phyloP scores from a whole-genome alignment of 306 rosid species.

The Echinosophora koreensis region DNA sequence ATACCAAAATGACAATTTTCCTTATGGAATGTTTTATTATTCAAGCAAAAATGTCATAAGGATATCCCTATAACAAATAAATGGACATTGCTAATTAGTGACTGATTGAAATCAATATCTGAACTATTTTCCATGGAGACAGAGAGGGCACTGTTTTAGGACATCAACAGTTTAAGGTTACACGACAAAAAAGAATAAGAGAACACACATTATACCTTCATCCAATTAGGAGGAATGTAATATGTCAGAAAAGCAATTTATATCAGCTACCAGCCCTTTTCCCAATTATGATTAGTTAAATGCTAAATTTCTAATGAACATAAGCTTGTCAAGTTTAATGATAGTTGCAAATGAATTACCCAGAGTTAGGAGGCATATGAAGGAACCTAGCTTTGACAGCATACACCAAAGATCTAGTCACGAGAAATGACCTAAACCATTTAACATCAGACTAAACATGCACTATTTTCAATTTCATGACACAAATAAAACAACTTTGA shows the following conservation, averaged over 20 bases:
- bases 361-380: slow-evolving; percentile 5
- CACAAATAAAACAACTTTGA: slow-evolving; percentile 34
- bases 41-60: slow-evolving; percentile 25
- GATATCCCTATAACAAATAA: slow-evolving; percentile 28
- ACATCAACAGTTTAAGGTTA: slow-evolving; percentile 16
- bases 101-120: slow-evolving; percentile 30
- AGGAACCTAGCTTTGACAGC: slow-evolving; percentile 35
- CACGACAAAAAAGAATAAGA: slow-evolving; percentile 29
- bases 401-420: slow-evolving; percentile 38
- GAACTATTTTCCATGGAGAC: background rate
- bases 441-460: slow-evolving; percentile 6
- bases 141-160: background rate
- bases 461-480: slow-evolving; percentile 29
- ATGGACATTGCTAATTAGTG: slow-evolving; percentile 12
- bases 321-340: slow-evolving; percentile 8
- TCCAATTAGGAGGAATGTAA: slow-evolving; percentile 30
- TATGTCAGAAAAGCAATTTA: slow-evolving; percentile 16
- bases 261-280: background rate
- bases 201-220: slow-evolving; percentile 21
- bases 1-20: slow-evolving; percentile 11
- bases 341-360: slow-evolving; percentile 30
- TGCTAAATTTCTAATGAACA: background rate
- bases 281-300: slow-evolving; percentile 42
- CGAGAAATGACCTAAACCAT: slow-evolving; percentile 22
- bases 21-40: slow-evolving; percentile 7